Evolutionary conservation across 1,284 basidiomycete species (phyloP), one percentile per base, ranked within the genome.

Genomic region (Sporisorium iseilematis-ciliati): DNA sequence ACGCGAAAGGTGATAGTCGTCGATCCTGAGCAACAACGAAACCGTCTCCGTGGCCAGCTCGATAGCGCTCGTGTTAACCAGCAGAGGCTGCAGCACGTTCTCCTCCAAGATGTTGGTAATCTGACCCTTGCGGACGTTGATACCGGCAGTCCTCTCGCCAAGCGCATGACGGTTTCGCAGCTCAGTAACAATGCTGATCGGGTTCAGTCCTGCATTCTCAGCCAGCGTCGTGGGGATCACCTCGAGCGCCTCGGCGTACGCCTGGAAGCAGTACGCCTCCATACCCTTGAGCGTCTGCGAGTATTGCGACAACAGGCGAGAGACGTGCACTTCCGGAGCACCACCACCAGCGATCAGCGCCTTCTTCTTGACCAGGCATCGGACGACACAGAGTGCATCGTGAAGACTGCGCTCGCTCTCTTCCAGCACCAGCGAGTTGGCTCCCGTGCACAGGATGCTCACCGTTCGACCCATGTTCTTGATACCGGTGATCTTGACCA

Each of bases 201-300:
- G 95, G 87, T 99, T 97, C 74, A 99, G 88, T 52, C 97, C 97
- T 10, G 97, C 97, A 85, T 99, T 99, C 87, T 99, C 97, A 11
- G 97, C 97, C 10, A 99, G 89, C 0, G 97, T 99, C 3, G 93
- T 97, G 2, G 97, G 97, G 78, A 99, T 98, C 69, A 99, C 92
- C 87, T 99, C 97, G 63, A 99, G 90, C 6, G 97, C 95, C 84
- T 99, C 97, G 40, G 97, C 95, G 82, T 95, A 99, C 4, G 95
- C 95, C 85, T 97, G 93, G 91, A 96, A 97, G 87, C 97, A 98
- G 87, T 99, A 99, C 7, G 95, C 93, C 87, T 99, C 95, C 92
- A 98, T 97, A 57, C 97, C 96, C 86, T 93, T 97, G 77, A 99
- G 89, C 0, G 94, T 93, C 80, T 97, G 94, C 6, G 95, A 92